These are phyloP conservation scores for Pyrus hybrid DNA, from an alignment of 331 rosid species.

Conservation along the genomic window DNA sequence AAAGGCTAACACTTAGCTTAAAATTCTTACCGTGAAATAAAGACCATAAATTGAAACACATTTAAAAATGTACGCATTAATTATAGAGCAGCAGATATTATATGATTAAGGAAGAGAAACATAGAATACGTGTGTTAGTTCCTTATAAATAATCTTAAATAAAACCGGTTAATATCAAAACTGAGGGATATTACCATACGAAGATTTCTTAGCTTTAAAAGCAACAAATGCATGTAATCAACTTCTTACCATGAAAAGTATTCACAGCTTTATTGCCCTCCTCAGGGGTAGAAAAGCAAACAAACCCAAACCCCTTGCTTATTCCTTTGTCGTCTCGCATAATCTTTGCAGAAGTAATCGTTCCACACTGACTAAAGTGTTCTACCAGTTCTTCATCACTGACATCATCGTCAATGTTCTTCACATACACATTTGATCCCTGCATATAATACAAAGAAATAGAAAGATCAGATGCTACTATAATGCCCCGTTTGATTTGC, in stretches of 20 bases:
- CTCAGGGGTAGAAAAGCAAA: conserved; percentile 76
- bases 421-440: conserved; percentile 84
- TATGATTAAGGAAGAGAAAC: neutral
- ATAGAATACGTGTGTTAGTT: neutral
- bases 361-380: conserved; percentile 62
- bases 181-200: neutral
- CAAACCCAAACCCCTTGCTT: conserved; percentile 88
- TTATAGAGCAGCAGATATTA: neutral
- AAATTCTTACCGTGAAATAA: neutral
- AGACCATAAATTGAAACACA: neutral
- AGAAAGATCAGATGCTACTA: neutral
- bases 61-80: neutral
- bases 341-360: conserved; percentile 73
- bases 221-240: neutral
- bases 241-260: conserved; percentile 64
- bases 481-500: neutral
- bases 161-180: neutral
- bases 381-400: conserved; percentile 54
- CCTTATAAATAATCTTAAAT: neutral
- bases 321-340: conserved; percentile 75
- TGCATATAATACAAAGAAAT: conserved; percentile 23
- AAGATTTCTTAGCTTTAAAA: neutral
- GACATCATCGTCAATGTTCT: conserved; percentile 70
- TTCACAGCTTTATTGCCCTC: conserved; percentile 85
- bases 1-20: conserved; percentile 1